Percentiles rank a stretch among this genome's conserved stretches.
phyloP scores from a whole-genome alignment of 306 rosid species.

The Lathyrus aphaca region DNA sequence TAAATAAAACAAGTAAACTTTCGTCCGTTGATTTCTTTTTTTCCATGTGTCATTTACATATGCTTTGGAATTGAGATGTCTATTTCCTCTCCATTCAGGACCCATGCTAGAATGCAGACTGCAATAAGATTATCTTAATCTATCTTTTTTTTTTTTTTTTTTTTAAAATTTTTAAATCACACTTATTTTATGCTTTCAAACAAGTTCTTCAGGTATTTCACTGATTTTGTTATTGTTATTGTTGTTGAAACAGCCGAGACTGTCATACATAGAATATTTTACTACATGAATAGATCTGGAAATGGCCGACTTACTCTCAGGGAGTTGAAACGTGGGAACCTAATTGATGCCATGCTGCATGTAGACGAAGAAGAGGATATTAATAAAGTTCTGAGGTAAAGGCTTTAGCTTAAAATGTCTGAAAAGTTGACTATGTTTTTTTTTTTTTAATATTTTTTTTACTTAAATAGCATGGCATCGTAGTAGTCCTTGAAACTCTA shows the following conservation, averaged over 20 bases:
- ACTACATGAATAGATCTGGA: conserved; percentile 61
- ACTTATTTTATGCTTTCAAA: conserved; percentile 13
- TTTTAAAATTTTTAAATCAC: background rate
- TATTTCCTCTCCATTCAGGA: too few species aligned
- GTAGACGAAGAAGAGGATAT: conserved; percentile 70
- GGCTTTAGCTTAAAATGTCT: conserved; percentile 18
- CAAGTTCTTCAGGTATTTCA: conserved; percentile 30
- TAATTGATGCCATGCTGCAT: conserved; percentile 66
- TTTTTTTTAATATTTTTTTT: conserved; percentile 1
- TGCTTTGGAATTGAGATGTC: too few species aligned
- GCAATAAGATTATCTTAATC: background rate
- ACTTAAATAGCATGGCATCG: conserved; percentile 13
- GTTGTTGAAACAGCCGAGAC: conserved; percentile 61
- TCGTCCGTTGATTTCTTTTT: too few species aligned
- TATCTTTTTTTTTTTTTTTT: background rate
- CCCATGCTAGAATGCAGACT: conserved; percentile 19
- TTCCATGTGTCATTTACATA: too few species aligned
- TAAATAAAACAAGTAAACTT: too few species aligned
- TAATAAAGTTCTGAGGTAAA: conserved; percentile 66
- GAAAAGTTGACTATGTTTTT: conserved; percentile 20
- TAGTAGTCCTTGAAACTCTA: background rate
- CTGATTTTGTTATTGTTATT: conserved; percentile 33
- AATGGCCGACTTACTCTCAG: conserved; percentile 64
- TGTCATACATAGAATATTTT: conserved; percentile 65
- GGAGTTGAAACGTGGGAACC: conserved; percentile 65